These are phyloP conservation scores for Lepidium sativum DNA, from an alignment of 345 rosid genomes.

Conservation along the genomic window DNA sequence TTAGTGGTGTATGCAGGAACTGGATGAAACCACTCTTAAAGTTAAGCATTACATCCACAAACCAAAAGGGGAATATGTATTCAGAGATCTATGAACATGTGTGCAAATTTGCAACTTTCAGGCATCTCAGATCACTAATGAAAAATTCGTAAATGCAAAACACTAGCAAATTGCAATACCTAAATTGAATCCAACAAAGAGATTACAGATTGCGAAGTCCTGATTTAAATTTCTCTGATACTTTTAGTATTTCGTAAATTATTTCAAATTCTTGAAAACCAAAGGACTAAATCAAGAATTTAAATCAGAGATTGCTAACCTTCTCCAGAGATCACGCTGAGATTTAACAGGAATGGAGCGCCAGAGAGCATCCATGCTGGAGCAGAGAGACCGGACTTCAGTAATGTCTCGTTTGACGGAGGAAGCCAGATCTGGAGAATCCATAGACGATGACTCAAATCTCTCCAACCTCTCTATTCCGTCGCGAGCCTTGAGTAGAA, in stretches of 20 bases:
- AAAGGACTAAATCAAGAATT: too few species aligned
- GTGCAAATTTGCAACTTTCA: too few species aligned
- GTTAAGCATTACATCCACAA: not conserved
- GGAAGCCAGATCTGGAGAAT: slow-evolving; percentile 67
- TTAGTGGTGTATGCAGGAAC: too few species aligned
- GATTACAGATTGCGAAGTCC: too few species aligned
- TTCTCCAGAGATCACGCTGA: slow-evolving; percentile 96
- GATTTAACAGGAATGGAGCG: slow-evolving; percentile 67
- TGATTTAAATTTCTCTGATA: too few species aligned
- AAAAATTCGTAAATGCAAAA: too few species aligned
- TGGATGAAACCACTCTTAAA: not conserved
- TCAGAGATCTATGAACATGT: not conserved
- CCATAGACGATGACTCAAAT: slow-evolving; percentile 47
- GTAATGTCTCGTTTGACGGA: slow-evolving; percentile 65
- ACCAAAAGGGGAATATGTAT: not conserved
- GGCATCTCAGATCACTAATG: too few species aligned
- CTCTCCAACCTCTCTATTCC: slow-evolving; percentile 85
- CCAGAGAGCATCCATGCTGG: slow-evolving; percentile 81
- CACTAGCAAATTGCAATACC: too few species aligned
- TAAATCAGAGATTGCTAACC: slow-evolving; percentile 18
- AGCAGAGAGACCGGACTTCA: slow-evolving; percentile 66
- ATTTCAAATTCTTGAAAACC: too few species aligned
- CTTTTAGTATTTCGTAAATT: too few species aligned
- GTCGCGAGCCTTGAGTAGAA: slow-evolving; percentile 58
- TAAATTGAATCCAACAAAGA: too few species aligned